Percentiles rank a stretch among this genome's conserved stretches.
phyloP scores from a whole-genome alignment of 352 stramenopile genomes.

The Phytophthora litchii region DNA sequence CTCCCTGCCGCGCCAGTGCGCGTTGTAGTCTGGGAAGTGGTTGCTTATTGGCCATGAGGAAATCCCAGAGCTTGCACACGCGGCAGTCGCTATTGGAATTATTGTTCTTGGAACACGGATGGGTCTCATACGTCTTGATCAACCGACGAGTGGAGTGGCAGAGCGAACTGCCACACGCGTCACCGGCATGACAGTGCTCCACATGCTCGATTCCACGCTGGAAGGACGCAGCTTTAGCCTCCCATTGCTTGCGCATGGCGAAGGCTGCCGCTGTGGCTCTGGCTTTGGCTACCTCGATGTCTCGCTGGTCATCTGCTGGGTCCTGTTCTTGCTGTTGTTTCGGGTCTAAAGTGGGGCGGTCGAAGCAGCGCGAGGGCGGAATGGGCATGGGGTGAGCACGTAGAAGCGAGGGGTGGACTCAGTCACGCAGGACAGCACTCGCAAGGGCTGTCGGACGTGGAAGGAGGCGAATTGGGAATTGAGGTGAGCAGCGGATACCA shows the following conservation, averaged over 20 bases:
- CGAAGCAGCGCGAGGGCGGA: conserved; percentile 23
- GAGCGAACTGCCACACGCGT: conserved; percentile 70
- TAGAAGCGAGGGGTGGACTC: conserved; percentile 4
- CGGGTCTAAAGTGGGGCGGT: conserved; percentile 14
- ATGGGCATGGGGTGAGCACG: conserved; percentile 27
- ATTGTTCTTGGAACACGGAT: conserved; percentile 52
- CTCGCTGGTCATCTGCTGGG: conserved; percentile 26
- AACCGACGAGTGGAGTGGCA: conserved; percentile 73
- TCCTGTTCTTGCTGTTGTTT: conserved; percentile 25
- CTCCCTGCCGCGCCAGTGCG: conserved; percentile 19
- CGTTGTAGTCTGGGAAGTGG: conserved; percentile 17
- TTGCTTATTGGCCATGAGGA: conserved; percentile 45
- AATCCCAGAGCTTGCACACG: conserved; percentile 80
- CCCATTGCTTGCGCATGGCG: conserved; percentile 60
- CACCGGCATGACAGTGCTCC: conserved; percentile 49
- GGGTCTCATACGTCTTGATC: conserved; percentile 67
- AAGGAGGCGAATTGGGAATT: conserved; percentile 32
- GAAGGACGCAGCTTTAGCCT: conserved; percentile 67
- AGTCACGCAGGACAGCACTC: conserved; percentile 16
- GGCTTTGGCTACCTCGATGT: conserved; percentile 5
- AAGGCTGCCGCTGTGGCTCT: conserved; percentile 30
- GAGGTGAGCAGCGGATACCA: conserved; percentile 2
- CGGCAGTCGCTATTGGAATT: conserved; percentile 49
- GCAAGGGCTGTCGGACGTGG: conserved; percentile 9
- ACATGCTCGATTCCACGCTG: conserved; percentile 74